Percentiles rank a stretch among this genome's conserved stretches.
phyloP scores from a whole-genome alignment of 2,329 filamentous ascomycete genomes.

The Nigrospora sphaerica region DNA sequence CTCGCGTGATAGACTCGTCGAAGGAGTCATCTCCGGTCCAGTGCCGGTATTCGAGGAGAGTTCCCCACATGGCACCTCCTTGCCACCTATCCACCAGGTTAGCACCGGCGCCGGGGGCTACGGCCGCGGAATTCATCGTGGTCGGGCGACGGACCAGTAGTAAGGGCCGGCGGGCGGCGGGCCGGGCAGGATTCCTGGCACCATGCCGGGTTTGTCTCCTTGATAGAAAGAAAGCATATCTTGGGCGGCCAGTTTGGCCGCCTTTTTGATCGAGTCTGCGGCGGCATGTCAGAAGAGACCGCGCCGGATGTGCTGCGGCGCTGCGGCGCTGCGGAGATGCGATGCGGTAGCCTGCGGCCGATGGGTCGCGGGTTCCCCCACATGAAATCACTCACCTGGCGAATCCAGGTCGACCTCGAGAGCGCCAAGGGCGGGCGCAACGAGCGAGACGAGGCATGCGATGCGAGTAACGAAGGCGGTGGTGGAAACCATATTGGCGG shows the following conservation, averaged over 20 bases:
- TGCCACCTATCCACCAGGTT: constrained; percentile 40
- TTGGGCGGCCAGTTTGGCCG: constrained; percentile 39
- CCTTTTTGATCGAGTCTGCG: constrained; percentile 37
- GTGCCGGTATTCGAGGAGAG: constrained; percentile 48
- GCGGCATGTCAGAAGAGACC: not conserved
- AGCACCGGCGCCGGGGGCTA: not conserved
- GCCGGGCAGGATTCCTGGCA: constrained; percentile 50
- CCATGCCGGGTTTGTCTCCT: constrained; percentile 41
- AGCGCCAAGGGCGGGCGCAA: constrained; percentile 15
- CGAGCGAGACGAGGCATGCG: constrained; percentile 11
- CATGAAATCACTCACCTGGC: constrained; percentile 10
- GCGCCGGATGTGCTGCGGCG: not conserved
- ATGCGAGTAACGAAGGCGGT: not conserved
- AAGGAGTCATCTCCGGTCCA: constrained; percentile 43
- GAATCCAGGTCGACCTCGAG: constrained; percentile 18
- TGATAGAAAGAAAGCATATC: constrained; percentile 45
- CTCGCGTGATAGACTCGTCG: constrained; percentile 36
- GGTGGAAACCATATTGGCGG: not conserved
- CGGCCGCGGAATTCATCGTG: constrained; percentile 21
- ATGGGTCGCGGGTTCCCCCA: too few relatives aligned
- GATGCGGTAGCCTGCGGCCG: too few relatives aligned
- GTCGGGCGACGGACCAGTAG: constrained; percentile 45
- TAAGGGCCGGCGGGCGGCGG: constrained; percentile 49
- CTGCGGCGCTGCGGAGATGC: not conserved
- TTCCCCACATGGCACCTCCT: constrained; percentile 43